Evolutionary conservation across 163 green algal species (phyloP), one percentile per base, ranked within the genome.

Genomic region (Coccomyxa subellipsoidea): DNA sequence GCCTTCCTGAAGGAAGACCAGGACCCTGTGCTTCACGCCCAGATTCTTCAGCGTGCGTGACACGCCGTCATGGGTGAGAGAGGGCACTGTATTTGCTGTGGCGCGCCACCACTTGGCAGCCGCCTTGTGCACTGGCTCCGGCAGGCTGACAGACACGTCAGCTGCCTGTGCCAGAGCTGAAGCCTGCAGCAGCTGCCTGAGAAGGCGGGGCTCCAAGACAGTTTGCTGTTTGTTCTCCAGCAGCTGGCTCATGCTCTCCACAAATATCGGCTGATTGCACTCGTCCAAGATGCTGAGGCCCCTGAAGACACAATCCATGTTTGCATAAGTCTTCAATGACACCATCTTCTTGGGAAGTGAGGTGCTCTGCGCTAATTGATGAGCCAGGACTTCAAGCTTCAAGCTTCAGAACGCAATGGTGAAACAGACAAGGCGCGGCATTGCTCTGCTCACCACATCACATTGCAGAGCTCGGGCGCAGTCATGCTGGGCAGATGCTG

Each of bases 101-200:
- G 66, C 27, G 31, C 36, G 31, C 36, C 36, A 78, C 36, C 37
- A 80, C 76, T 80, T 80, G 4, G 38, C 76, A 66, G 76, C 76
- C 21, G 31, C 5, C 18, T 34, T 38, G 7, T 31, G 10, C n/a
- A 69, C 7, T 9, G 40, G 2, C 37, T 38, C 15, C 25, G 76
- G 76, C 38, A 80, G 37, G 37, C 29, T 39, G 2, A 69, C 38
- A 66, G 37, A 7, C 31, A 39, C 9, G 76, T 37, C 76, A 36
- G 38, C 36, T 66, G 76, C 76, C 34, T 23, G 38, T 31, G 76
- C 76, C 21, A 38, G 76, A 36, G 36, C 5, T 32, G 36, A 34
- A 66, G 76, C 76, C 76, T 80, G 76, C 8, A 79, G 35, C 35
- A 79, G 72, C 37, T 79, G 72, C n/a, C 72, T 34, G 3, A 53